Base-by-base conservation (phyloP, 1,139 yeast genomes). In the Suhomyces maxii region DNA sequence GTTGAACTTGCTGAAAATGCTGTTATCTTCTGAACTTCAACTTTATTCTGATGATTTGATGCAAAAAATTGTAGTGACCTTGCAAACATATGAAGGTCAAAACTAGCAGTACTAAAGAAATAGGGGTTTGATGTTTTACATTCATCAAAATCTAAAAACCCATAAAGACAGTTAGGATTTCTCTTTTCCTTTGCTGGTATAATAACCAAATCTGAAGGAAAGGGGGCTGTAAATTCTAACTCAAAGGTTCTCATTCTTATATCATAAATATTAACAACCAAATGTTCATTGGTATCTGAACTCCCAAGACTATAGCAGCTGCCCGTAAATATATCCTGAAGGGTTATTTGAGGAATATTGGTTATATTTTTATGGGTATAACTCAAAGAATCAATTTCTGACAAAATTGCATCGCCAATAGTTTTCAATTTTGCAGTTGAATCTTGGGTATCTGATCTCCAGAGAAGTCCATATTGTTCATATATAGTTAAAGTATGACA, bases 401-500 rank as follows among this genome's bases (percentile, higher is more conserved):
- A 59, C 18, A 60, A 44, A 13, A 69, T 57, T 9, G 66, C 12
- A 62, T 52, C 14, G 47, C 40, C 37, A 5, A 52, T 41, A 23
- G 40, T 13, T 18, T 35, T 30, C 11, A 42, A 26, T 25, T 26
- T 35, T 10, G 39, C 40, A 31, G 12, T 28, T 58, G 28, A 40
- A 13, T 35, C 25, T 13, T 13, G 28, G 18, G 23, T 36, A 28
- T 28, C 31, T 11, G 31, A 11, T 32, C 34, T 40, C 53, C 56
- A 26, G 59, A 50, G 13, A 7, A 53, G 34, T 1, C 68, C 71
- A 39, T 40, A 44, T 18, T 52, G 49, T 41, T 68, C 73, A 46
- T 56, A 64, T 8, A 69, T 47, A 31, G 57, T 56, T 3, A 68
- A 34, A 4, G 40, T 47, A 2, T 48, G 40, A 3, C 65, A 45